Conservation (phyloP, 2,329 filamentous ascomycete species). For the Gremmenia infestans region DNA sequence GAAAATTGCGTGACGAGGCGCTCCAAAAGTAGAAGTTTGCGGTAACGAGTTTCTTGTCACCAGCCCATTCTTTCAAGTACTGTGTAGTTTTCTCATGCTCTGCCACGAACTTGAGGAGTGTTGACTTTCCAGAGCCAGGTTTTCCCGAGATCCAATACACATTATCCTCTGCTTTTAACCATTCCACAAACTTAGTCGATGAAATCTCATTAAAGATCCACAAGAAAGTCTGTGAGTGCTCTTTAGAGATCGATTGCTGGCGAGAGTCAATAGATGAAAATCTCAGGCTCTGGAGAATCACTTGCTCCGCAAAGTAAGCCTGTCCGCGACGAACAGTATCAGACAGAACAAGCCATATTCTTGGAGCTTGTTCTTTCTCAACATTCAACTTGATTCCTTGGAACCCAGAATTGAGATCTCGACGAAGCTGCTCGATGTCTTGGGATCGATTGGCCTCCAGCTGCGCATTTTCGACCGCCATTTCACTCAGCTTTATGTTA, state of each 20-base stretch:
- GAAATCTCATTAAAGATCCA: slow-evolving; percentile 1
- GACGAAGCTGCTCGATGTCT: too few species aligned
- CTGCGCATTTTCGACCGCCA: too few species aligned
- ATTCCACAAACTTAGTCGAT: background rate
- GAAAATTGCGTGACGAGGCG: slow-evolving; percentile 27
- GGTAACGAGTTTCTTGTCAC: slow-evolving; percentile 11
- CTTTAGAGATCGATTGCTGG: background rate
- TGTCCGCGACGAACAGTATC: too few species aligned
- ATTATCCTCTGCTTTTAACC: slow-evolving; percentile 1
- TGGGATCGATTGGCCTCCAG: too few species aligned
- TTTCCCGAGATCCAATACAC: slow-evolving; percentile 16
- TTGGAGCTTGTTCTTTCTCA: too few species aligned
- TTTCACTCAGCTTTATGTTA: background rate
- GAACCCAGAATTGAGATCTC: too few species aligned
- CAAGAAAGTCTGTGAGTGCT: slow-evolving; percentile 1
- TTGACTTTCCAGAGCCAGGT: slow-evolving; percentile 19
- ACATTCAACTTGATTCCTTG: too few species aligned
- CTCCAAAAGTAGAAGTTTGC: slow-evolving; percentile 44
- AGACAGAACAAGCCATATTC: too few species aligned
- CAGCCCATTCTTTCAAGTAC: slow-evolving; percentile 28
- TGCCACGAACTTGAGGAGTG: slow-evolving; percentile 17
- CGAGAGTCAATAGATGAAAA: background rate
- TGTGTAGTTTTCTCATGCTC: background rate
- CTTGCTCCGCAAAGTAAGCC: too few species aligned
- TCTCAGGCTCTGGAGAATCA: background rate